phyloP scores from a whole-genome alignment of 352 stramenopile species.

The Hyaloperonospora arabidopsidis region DNA sequence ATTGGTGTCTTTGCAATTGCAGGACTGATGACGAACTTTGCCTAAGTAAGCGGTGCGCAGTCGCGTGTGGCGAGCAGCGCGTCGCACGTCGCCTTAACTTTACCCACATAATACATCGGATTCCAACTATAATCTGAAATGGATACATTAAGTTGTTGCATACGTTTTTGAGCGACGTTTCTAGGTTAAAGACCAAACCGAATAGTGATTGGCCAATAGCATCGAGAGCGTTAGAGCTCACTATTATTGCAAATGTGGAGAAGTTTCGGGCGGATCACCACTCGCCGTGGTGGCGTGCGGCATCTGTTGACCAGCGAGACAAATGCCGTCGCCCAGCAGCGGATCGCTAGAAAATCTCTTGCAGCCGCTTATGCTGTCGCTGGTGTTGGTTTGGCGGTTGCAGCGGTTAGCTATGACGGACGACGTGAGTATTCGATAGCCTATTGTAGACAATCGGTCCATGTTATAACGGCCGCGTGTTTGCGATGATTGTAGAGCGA shows the following conservation, averaged over 20 bases:
- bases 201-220: conserved; percentile 12
- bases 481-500: conserved; percentile 11
- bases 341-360: conserved; percentile 10
- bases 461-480: not conserved
- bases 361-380: conserved; percentile 20
- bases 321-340: not conserved
- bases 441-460: not conserved
- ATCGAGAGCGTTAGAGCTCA: not conserved
- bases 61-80: too few relatives aligned
- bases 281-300: conserved; percentile 2
- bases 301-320: conserved; percentile 4
- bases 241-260: conserved; percentile 22
- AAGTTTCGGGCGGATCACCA: conserved; percentile 13
- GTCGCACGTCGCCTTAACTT: too few relatives aligned
- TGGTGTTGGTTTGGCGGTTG: conserved; percentile 20
- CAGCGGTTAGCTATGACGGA: conserved; percentile 14
- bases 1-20: conserved; percentile 2
- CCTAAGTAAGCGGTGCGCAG: conserved; percentile 4
- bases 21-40: conserved; percentile 18
- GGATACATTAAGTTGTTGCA: too few relatives aligned
- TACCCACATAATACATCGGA: not conserved
- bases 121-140: not conserved
- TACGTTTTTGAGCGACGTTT: too few relatives aligned
- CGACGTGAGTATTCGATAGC: conserved; percentile 10
- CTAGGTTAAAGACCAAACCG: too few relatives aligned